Conservation (phyloP, 495 filamentous ascomycete genomes). For the Talaromyces liani region DNA sequence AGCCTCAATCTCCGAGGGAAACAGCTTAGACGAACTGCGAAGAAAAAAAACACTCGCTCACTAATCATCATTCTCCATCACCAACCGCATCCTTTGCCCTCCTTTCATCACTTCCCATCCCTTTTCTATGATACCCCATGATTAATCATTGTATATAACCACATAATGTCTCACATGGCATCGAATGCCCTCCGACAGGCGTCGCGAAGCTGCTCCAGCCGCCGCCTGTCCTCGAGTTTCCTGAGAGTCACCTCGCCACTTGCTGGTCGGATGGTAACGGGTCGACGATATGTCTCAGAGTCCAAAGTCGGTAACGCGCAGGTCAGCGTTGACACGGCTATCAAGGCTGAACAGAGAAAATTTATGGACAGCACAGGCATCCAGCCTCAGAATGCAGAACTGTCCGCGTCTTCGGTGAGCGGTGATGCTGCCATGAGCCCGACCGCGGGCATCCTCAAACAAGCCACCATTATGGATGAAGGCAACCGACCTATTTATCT, state of each 20-base stretch:
- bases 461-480: conserved; percentile 89
- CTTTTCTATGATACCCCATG: background rate
- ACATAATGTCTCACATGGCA: conserved; percentile 62
- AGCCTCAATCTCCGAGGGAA: background rate
- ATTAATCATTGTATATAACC: background rate
- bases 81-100: background rate
- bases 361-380: conserved; percentile 67
- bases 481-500: conserved; percentile 93
- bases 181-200: conserved; percentile 71
- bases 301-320: conserved; percentile 72
- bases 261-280: conserved; percentile 17
- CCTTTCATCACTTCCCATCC: background rate
- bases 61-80: background rate
- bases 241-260: conserved; percentile 33
- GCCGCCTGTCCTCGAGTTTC: conserved; percentile 40
- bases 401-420: conserved; percentile 52
- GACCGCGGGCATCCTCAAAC: conserved; percentile 79
- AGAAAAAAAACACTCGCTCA: background rate
- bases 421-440: conserved; percentile 71
- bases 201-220: conserved; percentile 50
- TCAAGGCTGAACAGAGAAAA: conserved; percentile 74
- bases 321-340: conserved; percentile 73
- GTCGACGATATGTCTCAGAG: conserved; percentile 75
- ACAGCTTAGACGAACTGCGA: background rate
- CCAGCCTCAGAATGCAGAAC: conserved; percentile 40